A percentile compares a stretch with the other conserved stretches of the same genome.
Conservation (phyloP, 2,329 filamentous ascomycete species). For the Pestalotiopsis sp. region DNA sequence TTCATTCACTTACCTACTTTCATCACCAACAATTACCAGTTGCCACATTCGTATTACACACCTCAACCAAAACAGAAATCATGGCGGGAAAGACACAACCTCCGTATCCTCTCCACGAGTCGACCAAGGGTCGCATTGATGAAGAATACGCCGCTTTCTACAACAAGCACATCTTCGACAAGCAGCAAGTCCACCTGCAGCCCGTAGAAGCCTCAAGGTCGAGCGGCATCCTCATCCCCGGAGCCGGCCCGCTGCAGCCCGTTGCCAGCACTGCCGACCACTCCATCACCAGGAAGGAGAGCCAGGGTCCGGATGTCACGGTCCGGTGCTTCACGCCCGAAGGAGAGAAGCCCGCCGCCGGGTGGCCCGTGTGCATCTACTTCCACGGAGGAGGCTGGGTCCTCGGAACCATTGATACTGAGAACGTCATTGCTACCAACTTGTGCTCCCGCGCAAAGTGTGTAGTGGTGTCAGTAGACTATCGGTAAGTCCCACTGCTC, state of each 20-base stretch:
- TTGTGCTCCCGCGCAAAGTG: conserved; percentile 48
- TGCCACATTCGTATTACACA: neutral
- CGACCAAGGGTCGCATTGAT: conserved; percentile 44
- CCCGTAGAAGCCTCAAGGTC: conserved; percentile 51
- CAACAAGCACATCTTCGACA: conserved; percentile 48
- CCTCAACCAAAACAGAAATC: neutral
- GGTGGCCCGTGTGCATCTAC: conserved; percentile 58
- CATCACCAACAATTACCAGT: neutral
- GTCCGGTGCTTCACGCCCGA: conserved; percentile 52
- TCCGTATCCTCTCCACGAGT: conserved; percentile 47
- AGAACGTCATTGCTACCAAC: conserved; percentile 57
- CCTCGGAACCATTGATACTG: conserved; percentile 56
- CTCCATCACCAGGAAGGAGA: conserved; percentile 40
- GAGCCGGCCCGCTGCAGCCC: conserved; percentile 46
- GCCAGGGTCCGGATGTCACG: conserved; percentile 45
- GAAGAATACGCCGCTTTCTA: conserved; percentile 54
- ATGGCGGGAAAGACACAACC: conserved; percentile 14
- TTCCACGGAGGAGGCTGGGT: conserved; percentile 62
- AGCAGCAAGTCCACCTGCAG: conserved; percentile 55
- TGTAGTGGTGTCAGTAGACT: conserved; percentile 57
- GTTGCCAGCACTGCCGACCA: conserved; percentile 48
- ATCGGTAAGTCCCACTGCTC: conserved; percentile 38
- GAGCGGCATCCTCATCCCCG: conserved; percentile 52
- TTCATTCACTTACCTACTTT: neutral
- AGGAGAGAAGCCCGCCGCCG: conserved; percentile 39